Evolutionary conservation across 805 yeast genomes (phyloP).

Genomic region (Blastobotrys parvus): DNA sequence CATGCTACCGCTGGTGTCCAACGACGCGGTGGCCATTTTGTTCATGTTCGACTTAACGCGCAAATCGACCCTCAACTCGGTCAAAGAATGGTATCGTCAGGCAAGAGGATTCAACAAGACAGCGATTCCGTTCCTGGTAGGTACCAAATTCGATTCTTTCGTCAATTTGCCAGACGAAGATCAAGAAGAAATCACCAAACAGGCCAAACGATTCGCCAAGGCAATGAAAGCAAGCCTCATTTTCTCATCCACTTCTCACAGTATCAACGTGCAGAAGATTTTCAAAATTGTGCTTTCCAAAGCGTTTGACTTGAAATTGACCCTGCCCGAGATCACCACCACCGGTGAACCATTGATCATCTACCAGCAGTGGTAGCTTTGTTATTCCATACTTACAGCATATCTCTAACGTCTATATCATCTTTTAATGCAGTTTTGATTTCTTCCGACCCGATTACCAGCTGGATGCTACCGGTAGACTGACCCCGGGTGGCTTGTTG

Average conservation of each 20-base stretch:
- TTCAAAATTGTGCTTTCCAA: slow-evolving; percentile 85
- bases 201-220: slow-evolving; percentile 74
- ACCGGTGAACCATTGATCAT: slow-evolving; percentile 89
- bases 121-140: slow-evolving; percentile 85
- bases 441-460: slow-evolving; percentile 67
- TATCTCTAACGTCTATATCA: slow-evolving; percentile 40
- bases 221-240: slow-evolving; percentile 82
- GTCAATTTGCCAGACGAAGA: slow-evolving; percentile 70
- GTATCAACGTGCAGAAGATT: slow-evolving; percentile 88
- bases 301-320: slow-evolving; percentile 77
- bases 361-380: slow-evolving; percentile 39
- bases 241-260: slow-evolving; percentile 85
- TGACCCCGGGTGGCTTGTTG: slow-evolving; percentile 65
- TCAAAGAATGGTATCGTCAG: slow-evolving; percentile 91
- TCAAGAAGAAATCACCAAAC: slow-evolving; percentile 74
- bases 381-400: slow-evolving; percentile 17
- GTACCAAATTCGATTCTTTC: slow-evolving; percentile 88
- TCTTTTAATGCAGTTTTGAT: slow-evolving; percentile 48
- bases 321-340: slow-evolving; percentile 72
- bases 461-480: slow-evolving; percentile 51
- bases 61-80: slow-evolving; percentile 74
- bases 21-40: slow-evolving; percentile 84
- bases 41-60: slow-evolving; percentile 88
- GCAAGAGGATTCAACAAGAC: slow-evolving; percentile 83
- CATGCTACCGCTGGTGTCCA: slow-evolving; percentile 87